Evolutionary conservation across 202 grass and related monocot genomes (phyloP).

Genomic region (Sporobolus alterniflorus): DNA sequence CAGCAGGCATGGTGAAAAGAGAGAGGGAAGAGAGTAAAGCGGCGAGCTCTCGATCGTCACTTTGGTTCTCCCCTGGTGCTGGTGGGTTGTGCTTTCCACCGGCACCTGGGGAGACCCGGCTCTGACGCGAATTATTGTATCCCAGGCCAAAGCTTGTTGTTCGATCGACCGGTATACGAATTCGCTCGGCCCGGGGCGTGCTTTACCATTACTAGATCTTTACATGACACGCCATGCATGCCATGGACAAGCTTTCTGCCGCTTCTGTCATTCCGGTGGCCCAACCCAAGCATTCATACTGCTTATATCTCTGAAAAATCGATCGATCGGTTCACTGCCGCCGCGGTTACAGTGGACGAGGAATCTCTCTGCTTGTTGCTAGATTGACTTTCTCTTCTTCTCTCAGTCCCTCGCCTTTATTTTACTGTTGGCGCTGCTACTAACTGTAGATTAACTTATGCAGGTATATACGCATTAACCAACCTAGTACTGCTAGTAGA

Average conservation of each 20-base stretch:
- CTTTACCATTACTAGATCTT: background rate
- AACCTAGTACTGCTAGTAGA: too few relatives aligned
- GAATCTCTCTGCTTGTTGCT: too few relatives aligned
- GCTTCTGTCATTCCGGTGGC: constrained; percentile 12
- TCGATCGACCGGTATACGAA: background rate
- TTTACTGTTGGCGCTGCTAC: too few relatives aligned
- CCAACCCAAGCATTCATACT: background rate
- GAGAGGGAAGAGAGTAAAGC: background rate
- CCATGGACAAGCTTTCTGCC: constrained; percentile 28
- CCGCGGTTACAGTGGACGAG: too few relatives aligned
- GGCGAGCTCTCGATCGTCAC: background rate
- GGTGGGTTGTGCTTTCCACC: constrained; percentile 31
- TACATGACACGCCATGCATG: too few relatives aligned
- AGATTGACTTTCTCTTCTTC: too few relatives aligned
- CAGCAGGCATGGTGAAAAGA: background rate
- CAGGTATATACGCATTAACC: too few relatives aligned
- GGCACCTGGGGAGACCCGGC: constrained; percentile 7
- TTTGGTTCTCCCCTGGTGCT: constrained; percentile 22
- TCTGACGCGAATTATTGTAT: constrained; percentile 21
- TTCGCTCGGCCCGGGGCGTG: background rate
- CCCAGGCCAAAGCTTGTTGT: constrained; percentile 2
- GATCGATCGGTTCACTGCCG: too few relatives aligned
- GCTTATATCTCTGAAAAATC: too few relatives aligned
- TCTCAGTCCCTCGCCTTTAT: too few relatives aligned
- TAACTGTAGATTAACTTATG: too few relatives aligned